phyloP scores from a whole-genome alignment of 2,329 filamentous ascomycete genomes.

The Fusarium sp. region DNA sequence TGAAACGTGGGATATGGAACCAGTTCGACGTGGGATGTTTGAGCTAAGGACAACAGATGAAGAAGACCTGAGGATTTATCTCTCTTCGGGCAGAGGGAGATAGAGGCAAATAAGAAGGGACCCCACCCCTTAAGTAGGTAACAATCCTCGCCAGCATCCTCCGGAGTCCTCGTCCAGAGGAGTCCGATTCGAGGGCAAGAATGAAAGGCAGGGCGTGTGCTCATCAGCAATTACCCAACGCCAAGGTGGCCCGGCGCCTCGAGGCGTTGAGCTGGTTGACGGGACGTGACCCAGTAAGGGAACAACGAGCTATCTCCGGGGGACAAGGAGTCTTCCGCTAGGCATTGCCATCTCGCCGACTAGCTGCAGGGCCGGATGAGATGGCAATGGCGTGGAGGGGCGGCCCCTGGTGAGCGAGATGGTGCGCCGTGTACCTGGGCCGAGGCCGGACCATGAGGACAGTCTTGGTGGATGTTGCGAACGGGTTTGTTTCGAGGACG shows the following conservation, averaged over 20 bases:
- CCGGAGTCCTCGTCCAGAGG: constrained; percentile 28
- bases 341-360: constrained; percentile 39
- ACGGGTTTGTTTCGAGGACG: constrained; percentile 38
- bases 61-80: constrained; percentile 25
- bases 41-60: constrained; percentile 20
- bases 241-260: constrained; percentile 37
- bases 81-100: constrained; percentile 24
- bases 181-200: constrained; percentile 27
- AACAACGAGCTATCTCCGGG: constrained; percentile 44
- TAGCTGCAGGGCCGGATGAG: constrained; percentile 38
- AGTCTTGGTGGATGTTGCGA: constrained; percentile 33
- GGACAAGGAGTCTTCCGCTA: constrained; percentile 37
- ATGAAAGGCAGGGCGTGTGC: constrained; percentile 36
- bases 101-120: constrained; percentile 31
- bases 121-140: constrained; percentile 46
- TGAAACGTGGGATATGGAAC: constrained; percentile 22
- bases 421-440: constrained; percentile 39
- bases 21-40: constrained; percentile 29
- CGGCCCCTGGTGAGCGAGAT: constrained; percentile 29
- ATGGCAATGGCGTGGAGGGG: constrained; percentile 29
- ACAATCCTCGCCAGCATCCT: constrained; percentile 31
- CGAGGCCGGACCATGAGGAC: constrained; percentile 38
- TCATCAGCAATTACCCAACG: constrained; percentile 41
- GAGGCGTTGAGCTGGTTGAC: constrained; percentile 33
- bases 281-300: constrained; percentile 41